Evolutionary conservation across 352 stramenopile species (phyloP).

Genomic region (Globisporangium takayamanum): DNA sequence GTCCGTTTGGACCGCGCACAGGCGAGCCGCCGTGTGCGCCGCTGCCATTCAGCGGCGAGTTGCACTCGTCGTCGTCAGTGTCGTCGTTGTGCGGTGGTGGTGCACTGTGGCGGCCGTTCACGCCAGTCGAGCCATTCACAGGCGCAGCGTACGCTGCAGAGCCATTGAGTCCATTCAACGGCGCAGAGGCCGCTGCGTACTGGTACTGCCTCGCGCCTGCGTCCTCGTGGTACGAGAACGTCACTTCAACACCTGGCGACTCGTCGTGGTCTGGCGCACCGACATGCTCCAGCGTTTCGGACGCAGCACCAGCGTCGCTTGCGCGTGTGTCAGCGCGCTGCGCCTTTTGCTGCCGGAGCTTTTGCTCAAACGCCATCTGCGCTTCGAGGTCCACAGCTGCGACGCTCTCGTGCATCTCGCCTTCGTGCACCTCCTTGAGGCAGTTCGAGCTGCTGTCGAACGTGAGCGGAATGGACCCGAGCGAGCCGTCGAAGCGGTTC

Average conservation of each 20-base stretch:
- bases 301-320: neutral
- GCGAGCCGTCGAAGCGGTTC: conserved; percentile 91
- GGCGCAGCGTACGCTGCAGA: neutral
- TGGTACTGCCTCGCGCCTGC: conserved; percentile 3
- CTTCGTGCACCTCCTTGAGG: conserved; percentile 56
- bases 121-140: conserved; percentile 5
- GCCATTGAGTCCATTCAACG: conserved; percentile 12
- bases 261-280: neutral
- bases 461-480: conserved; percentile 82
- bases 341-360: conserved; percentile 33
- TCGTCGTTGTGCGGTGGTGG: conserved; percentile 5
- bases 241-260: neutral
- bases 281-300: neutral
- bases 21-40: conserved; percentile 8
- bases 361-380: conserved; percentile 75
- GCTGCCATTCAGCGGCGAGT: conserved; percentile 9
- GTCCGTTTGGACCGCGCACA: conserved; percentile 12
- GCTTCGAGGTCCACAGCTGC: conserved; percentile 66
- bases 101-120: neutral
- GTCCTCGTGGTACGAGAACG: conserved; percentile 8
- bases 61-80: conserved; percentile 12
- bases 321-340: neutral
- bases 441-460: conserved; percentile 76
- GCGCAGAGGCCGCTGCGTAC: neutral
- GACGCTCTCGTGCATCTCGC: conserved; percentile 64